Evolutionary conservation across 2,329 filamentous ascomycete species (phyloP), one percentile per base, ranked within the genome.

Genomic region (Periconia sp.): DNA sequence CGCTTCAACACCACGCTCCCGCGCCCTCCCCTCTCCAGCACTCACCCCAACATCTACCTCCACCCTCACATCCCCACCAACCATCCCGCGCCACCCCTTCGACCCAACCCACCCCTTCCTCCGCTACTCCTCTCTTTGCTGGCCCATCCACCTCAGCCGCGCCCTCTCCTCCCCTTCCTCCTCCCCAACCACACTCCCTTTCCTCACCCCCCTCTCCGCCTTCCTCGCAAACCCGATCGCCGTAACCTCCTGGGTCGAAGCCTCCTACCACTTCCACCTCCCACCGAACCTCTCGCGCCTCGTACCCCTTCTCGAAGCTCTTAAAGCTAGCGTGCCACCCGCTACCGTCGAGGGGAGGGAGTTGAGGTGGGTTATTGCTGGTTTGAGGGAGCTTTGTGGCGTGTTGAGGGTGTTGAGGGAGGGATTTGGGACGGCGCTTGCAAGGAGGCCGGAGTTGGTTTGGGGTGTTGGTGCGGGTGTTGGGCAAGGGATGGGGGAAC

Each of bases 71-170:
- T 37, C 33, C 15, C 33, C 33, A 3, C 10, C n/a, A n/a, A n/a
- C 33, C 33, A 5, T 11, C 33, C 33, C 3, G 3, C 15, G 5
- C 33, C 33, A 37, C 33, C 33, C 33, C 33, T 69, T 70, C 40
- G 67, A 70, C 45, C 54, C 55, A 2, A 56, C 63, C 20, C 49
- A 69, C 2, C 68, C 68, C 0, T 70, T 71, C 37, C 59, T 71
- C 2, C 63, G 68, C 23, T 71, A 71, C 44, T 61, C 68, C 13
- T 51, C 57, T 1, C 59, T 71, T 6, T 70, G 64, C 50, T 71
- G 68, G 68, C 68, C 68, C 2, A 60, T 71, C 15, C 68, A 71
- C 47, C 59, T 71, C 19, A 61, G 58, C 23, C 63, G 66, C 30
- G 66, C 66, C 17, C 51, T 71, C 8, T 43, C 54, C 7, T 18